Evolutionary conservation across 2,329 filamentous ascomycete genomes (phyloP), one percentile per base, ranked within the genome.

Genomic region (Fusarium robinianum): DNA sequence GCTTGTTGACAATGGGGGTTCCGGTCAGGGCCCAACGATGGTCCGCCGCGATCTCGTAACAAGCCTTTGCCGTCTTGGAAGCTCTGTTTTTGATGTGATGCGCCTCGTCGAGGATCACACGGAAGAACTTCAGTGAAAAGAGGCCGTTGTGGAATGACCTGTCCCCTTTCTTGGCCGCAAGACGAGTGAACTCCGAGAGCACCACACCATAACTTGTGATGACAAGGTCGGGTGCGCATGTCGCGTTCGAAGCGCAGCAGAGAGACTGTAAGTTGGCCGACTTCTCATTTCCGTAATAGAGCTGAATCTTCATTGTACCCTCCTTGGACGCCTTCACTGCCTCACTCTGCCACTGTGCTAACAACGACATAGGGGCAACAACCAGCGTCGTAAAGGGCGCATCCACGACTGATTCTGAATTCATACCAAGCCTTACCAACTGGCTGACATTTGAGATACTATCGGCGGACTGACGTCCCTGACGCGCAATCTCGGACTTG

Each of bases 291-390:
- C 94, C 94, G 61, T 99, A 97, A 68, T 99, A 99, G 9, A 99
- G 81, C 61, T 96, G 80, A 5, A 84, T 84, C 64, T 85, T 95
- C 66, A 97, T 71, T 0, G 88, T 88, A 3, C 90, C 91, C 8
- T 87, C 78, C 51, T 85, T 85, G 0, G 92, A 97, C 1, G 94
- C 91, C 61, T 92, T 95, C 58, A 91, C 83, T 0, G 91, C 89
- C 72, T 99, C 94, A 61, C 89, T 95, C 58, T 96, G 88, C 94
- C 94, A 99, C 65, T 99, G 94, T 0, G 92, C 81, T n/a, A 99
- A 77, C 3, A 99, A 75, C 8, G 94, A 97, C 84, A 96, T 97
- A 2, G 94, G 94, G 1, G 94, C 94, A n/a, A 99, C 80, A 0
- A 99, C 92, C 3, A 99, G 73, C 0, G 94, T 99, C 0, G 94